Evolutionary conservation across 2,329 filamentous ascomycete species (phyloP), one percentile per base, ranked within the genome.

Genomic region (Calonectria montana): DNA sequence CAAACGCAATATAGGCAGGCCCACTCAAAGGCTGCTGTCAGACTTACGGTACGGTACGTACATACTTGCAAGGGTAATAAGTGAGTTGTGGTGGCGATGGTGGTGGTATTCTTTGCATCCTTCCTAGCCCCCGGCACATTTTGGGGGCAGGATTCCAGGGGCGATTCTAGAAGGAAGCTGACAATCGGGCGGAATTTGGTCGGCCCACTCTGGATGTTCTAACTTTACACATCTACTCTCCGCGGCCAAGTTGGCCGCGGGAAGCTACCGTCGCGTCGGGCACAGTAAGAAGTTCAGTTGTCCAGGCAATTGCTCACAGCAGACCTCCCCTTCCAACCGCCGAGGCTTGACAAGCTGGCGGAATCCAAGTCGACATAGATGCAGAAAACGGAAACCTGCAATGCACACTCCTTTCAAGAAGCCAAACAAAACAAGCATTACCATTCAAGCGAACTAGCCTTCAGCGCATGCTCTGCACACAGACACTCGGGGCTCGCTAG

Each of bases 111-210:
- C 31, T 37, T 23, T n/a, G 31, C 21, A 59, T 59, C 53, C 53
- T 39, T 59, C 53, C n/a, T 25, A 8, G 10, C 15, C 31, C 31
- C 31, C 21, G 7, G 31, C 53, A 21, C 4, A 7, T 37, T 37
- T 25, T 59, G n/a, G 53, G 21, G 15, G 53, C 53, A 35, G 29
- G 53, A 35, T 59, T 59, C 31, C 53, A 39, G 23, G 53, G 21
- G 48, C 31, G 25, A 23, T 59, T 59, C 53, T 35, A 59, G 53
- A 59, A 59, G 31, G 53, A 59, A 59, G 31, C 37, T 59, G 53
- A 59, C 53, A 59, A 59, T 39, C 53, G 53, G 53, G 53, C 53
- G 53, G 53, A 18, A 37, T 41, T 39, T 59, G 21, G 53, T 59
- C 31, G 53, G 37, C n/a, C 35, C 21, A n/a, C 15, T 59, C 35